A percentile compares a stretch with the other conserved stretches of the same genome.
phyloP scores from a whole-genome alignment of 2,329 filamentous ascomycete genomes.

The Didymella arachidicola region DNA sequence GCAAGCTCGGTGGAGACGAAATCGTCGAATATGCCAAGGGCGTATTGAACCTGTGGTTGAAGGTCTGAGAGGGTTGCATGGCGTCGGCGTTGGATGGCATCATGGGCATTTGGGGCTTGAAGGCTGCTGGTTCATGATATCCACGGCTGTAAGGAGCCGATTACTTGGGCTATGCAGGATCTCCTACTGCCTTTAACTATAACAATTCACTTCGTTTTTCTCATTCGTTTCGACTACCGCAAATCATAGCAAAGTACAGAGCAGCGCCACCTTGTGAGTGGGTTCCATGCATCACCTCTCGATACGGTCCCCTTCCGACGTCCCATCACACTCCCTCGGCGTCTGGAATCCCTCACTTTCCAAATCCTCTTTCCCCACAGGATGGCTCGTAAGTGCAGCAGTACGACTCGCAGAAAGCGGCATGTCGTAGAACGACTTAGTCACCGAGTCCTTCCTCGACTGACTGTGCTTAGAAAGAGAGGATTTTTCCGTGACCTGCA shows the following conservation, averaged over 20 bases:
- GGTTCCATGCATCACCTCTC: not conserved
- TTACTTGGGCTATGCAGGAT: constrained; percentile 11
- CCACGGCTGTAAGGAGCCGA: constrained; percentile 18
- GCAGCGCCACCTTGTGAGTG: not conserved
- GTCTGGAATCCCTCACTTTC: constrained; percentile 7
- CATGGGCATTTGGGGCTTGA: constrained; percentile 13
- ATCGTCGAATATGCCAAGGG: constrained; percentile 93
- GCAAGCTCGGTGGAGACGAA: constrained; percentile 92
- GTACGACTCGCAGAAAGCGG: constrained; percentile 2
- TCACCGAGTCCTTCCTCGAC: constrained; percentile 11
- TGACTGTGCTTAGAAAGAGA: not conserved
- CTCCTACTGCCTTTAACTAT: constrained; percentile 24
- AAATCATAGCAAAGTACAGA: not conserved
- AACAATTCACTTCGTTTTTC: constrained; percentile 23
- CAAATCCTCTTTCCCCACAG: constrained; percentile 8
- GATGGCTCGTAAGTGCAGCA: constrained; percentile 19
- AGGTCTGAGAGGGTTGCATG: constrained; percentile 51
- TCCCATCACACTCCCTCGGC: constrained; percentile 1
- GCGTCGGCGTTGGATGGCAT: constrained; percentile 40
- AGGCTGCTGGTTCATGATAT: constrained; percentile 22
- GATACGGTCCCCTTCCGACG: not conserved
- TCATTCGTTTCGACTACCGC: not conserved
- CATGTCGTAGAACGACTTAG: not conserved
- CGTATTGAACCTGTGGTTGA: constrained; percentile 58
- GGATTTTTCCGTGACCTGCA: not conserved